Conservation (phyloP, 192 early-diverging fungal species). For the Rhizophlyctis rosea region DNA sequence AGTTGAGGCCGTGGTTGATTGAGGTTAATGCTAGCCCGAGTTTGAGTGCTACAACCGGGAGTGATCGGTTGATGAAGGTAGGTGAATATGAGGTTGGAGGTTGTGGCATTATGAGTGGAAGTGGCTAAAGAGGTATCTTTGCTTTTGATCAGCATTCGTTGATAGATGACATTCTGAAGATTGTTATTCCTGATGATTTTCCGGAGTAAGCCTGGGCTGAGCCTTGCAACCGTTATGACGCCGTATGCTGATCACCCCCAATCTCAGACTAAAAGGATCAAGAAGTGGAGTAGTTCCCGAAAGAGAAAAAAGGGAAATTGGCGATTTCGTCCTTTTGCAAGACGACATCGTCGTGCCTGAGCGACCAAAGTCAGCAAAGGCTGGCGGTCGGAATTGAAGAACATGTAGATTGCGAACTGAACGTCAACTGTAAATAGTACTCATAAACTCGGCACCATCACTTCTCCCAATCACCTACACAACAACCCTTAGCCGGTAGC, state of each 20-base stretch:
- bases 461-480: no score
- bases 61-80: conserved; percentile 54
- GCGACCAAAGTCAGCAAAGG: conserved; percentile 17
- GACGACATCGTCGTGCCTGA: conserved; percentile 9
- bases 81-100: no score
- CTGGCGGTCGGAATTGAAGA: no score
- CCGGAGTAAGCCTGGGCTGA: conserved; percentile 38
- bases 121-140: background rate
- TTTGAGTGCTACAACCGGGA: conserved; percentile 46
- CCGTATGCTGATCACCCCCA: background rate
- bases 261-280: conserved; percentile 1
- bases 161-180: conserved; percentile 53
- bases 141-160: conserved; percentile 41
- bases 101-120: background rate
- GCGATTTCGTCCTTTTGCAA: conserved; percentile 25
- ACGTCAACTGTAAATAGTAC: no score
- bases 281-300: conserved; percentile 6
- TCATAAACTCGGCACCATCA: no score
- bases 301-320: conserved; percentile 15
- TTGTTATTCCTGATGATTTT: conserved; percentile 55
- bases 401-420: no score
- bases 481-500: no score
- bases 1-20: conserved; percentile 57
- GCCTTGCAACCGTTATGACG: background rate
- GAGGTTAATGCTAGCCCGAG: conserved; percentile 57